phyloP scores from a whole-genome alignment of 352 stramenopile species.

The Stramenopiles sp. region DNA sequence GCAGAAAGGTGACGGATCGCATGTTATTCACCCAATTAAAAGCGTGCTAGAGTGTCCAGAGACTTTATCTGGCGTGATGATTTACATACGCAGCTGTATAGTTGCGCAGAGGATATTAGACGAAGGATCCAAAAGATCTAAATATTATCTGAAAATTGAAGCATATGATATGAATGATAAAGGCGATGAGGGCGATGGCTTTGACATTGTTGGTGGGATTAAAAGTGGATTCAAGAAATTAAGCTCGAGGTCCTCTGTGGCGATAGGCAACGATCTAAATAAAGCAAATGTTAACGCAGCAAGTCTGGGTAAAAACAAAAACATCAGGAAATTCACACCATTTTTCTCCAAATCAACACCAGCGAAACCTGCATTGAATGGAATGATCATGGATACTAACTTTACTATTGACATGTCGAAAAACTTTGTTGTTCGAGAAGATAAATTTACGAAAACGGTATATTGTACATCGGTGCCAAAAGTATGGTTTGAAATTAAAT shows the following conservation, averaged over 20 bases:
- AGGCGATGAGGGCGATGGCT: no score
- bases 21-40: neutral
- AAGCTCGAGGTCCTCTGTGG: no score
- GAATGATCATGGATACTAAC: neutral
- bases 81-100: neutral
- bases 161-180: neutral
- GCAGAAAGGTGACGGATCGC: neutral
- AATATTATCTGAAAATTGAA: neutral
- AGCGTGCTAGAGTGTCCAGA: neutral
- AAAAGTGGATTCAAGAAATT: no score
- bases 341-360: neutral
- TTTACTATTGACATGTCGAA: neutral
- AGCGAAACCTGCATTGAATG: neutral
- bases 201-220: no score
- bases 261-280: no score
- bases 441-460: neutral
- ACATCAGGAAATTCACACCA: neutral
- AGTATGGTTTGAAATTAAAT: neutral
- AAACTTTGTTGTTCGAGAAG: neutral
- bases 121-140: neutral
- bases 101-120: neutral
- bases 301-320: neutral
- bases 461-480: neutral
- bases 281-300: neutral
- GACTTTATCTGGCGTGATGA: neutral